Percentiles rank a stretch among this genome's conserved stretches.
Conservation (phyloP, 257 asterid species). For the Catharanthus roseus region DNA sequence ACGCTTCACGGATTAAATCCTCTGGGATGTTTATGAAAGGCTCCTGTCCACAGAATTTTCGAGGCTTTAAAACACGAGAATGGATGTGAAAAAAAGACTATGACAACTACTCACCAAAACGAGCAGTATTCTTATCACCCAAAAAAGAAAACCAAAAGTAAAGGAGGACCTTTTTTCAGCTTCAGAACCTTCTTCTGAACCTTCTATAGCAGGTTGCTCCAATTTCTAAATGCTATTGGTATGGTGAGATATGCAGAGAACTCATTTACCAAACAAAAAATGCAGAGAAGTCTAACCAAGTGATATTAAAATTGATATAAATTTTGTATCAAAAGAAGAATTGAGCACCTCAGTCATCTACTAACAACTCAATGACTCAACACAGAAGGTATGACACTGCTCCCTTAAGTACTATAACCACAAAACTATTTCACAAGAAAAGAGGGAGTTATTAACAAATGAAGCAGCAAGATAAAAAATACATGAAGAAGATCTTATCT, state of each 20-base stretch:
- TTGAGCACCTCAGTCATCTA: not conserved
- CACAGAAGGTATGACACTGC: not conserved
- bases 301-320: not conserved
- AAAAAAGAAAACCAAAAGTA: too few species aligned
- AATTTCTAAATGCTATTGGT: not conserved
- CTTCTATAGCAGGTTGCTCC: not conserved
- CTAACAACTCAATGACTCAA: not conserved
- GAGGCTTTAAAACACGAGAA: conserved; percentile 2
- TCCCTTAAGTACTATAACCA: not conserved
- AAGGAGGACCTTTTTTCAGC: not conserved
- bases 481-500: too few species aligned
- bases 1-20: conserved; percentile 47
- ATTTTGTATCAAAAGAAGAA: not conserved
- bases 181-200: not conserved
- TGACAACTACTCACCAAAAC: not conserved
- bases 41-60: conserved; percentile 49
- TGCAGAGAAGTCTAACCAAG: too few species aligned
- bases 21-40: conserved; percentile 63
- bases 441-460: too few species aligned
- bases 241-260: not conserved
- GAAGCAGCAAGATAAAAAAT: too few species aligned
- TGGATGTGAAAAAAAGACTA: not conserved
- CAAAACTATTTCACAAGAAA: too few species aligned
- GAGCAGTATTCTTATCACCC: not conserved
- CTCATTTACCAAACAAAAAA: too few species aligned